These are phyloP conservation scores for Oryza coarctata DNA, from an alignment of 176 grass and related monocot species.

Conservation along the genomic window DNA sequence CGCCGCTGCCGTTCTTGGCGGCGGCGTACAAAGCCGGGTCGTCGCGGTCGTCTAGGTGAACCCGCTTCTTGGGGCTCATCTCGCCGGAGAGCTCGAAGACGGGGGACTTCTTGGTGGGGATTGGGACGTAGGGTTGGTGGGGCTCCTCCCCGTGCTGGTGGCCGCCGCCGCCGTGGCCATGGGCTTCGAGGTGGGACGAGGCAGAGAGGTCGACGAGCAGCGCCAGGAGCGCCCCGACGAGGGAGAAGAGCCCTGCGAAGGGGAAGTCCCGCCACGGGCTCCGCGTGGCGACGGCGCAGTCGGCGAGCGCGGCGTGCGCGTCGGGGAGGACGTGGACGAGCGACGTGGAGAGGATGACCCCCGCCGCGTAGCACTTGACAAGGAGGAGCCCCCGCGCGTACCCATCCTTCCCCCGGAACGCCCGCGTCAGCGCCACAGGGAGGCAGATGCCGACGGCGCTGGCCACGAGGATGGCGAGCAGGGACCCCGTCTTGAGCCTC, in stretches of 20 bases:
- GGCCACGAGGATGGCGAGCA: slow-evolving; percentile 58
- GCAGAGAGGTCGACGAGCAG: slow-evolving; percentile 91
- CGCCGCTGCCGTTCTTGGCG: neutral
- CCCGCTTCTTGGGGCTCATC: slow-evolving; percentile 55
- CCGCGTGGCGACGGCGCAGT: slow-evolving; percentile 67
- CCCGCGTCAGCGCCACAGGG: slow-evolving; percentile 70
- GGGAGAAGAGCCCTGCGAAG: slow-evolving; percentile 77
- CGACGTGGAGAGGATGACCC: slow-evolving; percentile 93
- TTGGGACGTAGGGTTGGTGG: slow-evolving; percentile 47
- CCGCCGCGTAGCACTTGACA: slow-evolving; percentile 96
- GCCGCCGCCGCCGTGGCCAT: slow-evolving; percentile 1
- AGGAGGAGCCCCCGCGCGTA: slow-evolving; percentile 74
- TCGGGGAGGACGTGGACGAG: slow-evolving; percentile 98
- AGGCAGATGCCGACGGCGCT: slow-evolving; percentile 77
- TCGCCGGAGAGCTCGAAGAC: slow-evolving; percentile 51
- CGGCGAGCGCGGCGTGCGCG: slow-evolving; percentile 68
- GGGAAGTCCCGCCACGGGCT: slow-evolving; percentile 81
- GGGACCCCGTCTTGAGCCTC: slow-evolving; percentile 54
- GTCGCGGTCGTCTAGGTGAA: neutral
- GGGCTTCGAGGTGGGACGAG: slow-evolving; percentile 60
- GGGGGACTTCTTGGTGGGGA: slow-evolving; percentile 39
- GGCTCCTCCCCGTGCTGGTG: neutral
- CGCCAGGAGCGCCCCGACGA: slow-evolving; percentile 82
- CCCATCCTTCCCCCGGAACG: slow-evolving; percentile 47
- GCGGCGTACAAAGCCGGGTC: neutral